These are phyloP conservation scores for Urochloa ruziziensis DNA, from an alignment of 176 grass and related monocot genomes.

Conservation along the genomic window DNA sequence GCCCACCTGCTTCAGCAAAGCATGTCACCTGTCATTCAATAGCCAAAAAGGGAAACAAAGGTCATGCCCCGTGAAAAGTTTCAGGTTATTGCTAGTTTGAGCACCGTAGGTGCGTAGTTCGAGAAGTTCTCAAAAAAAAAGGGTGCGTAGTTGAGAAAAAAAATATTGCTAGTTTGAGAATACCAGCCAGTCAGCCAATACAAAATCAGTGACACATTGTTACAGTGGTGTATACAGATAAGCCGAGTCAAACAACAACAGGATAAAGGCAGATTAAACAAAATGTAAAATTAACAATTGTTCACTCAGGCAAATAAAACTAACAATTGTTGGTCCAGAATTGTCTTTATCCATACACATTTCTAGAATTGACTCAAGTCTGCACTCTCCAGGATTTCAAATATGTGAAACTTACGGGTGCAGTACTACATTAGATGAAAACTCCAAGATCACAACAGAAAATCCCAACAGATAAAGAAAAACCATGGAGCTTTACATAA, in stretches of 20 bases:
- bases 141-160: too few relatives aligned
- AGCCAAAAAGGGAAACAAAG: neutral
- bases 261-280: neutral
- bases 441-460: neutral
- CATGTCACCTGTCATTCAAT: conserved; percentile 67
- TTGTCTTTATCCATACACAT: neutral
- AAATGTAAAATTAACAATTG: neutral
- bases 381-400: neutral
- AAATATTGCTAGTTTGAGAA: neutral
- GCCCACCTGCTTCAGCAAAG: conserved; percentile 95
- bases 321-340: neutral
- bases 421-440: neutral
- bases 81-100: neutral
- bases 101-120: too few relatives aligned
- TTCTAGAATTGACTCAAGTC: neutral
- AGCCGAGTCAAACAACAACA: neutral
- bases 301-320: neutral
- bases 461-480: neutral
- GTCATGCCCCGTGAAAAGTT: conserved; percentile 1
- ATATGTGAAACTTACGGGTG: neutral
- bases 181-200: neutral
- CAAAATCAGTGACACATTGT: neutral
- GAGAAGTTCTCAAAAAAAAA: too few relatives aligned
- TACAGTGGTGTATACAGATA: neutral
- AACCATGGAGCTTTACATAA: neutral